Conservation (phyloP, 176 grass and related monocot species). For the Hsuehochloa calcarea region DNA sequence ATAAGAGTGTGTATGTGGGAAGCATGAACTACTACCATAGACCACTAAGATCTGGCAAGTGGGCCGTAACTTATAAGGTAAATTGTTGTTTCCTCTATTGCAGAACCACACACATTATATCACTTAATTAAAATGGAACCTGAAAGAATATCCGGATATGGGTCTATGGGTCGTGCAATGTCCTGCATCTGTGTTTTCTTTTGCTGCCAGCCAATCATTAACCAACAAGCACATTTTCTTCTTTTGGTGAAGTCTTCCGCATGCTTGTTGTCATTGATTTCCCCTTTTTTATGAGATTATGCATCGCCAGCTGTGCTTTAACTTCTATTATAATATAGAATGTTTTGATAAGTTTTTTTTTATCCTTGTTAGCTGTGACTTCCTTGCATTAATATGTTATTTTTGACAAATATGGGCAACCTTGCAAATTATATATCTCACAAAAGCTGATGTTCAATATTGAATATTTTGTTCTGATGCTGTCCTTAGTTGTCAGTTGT, state of each 20-base stretch:
- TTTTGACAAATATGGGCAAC: background rate
- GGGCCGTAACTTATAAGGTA: constrained; percentile 99
- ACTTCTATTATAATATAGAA: background rate
- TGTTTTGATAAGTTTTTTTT: background rate
- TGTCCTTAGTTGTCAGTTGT: background rate
- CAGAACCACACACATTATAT: background rate
- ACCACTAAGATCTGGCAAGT: constrained; percentile 86
- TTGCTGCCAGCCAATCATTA: constrained; percentile 1
- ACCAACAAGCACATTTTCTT: background rate
- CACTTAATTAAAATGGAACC: background rate
- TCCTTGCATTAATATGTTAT: background rate
- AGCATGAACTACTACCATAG: constrained; percentile 96
- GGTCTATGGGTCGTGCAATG: background rate
- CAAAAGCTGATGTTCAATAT: background rate
- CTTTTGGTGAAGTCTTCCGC: background rate
- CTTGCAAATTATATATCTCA: background rate
- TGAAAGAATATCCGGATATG: background rate
- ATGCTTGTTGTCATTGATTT: background rate
- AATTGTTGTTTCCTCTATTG: constrained; percentile 20
- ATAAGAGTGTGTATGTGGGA: constrained; percentile 77
- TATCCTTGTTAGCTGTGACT: background rate
- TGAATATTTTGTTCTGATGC: background rate
- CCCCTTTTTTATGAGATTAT: background rate
- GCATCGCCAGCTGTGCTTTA: background rate
- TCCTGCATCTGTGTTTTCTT: background rate